Evolutionary conservation across 2,329 filamentous ascomycete genomes (phyloP).

Genomic region (Graphilbum fragrans): DNA sequence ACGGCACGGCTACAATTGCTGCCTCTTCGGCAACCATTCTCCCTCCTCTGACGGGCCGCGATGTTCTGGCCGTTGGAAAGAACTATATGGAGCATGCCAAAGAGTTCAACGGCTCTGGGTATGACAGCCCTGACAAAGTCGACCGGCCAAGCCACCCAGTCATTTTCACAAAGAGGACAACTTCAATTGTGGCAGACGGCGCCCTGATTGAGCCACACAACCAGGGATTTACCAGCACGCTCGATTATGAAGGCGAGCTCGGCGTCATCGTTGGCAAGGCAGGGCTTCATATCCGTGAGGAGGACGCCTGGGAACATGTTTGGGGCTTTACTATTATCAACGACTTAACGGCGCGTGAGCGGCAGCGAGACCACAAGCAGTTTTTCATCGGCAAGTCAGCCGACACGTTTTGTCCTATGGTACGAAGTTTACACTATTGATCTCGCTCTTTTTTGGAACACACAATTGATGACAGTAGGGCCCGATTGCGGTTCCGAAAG

Average conservation of each 20-base stretch:
- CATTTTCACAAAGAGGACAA: conserved; percentile 2
- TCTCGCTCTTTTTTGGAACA: background rate
- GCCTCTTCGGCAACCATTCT: background rate
- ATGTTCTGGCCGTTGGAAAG: conserved; percentile 3
- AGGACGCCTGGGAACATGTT: conserved; percentile 35
- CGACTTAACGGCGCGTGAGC: conserved; percentile 37
- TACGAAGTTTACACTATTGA: background rate
- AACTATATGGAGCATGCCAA: conserved; percentile 4
- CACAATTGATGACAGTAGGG: conserved; percentile 13
- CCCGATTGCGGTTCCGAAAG: conserved; percentile 23
- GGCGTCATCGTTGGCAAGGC: conserved; percentile 41
- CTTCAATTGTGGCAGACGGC: conserved; percentile 1
- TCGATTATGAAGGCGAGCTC: conserved; percentile 45
- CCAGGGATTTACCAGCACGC: background rate
- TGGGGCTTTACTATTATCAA: conserved; percentile 47
- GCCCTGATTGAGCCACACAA: background rate
- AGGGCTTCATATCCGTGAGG: conserved; percentile 28
- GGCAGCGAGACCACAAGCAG: conserved; percentile 44
- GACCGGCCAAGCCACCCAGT: conserved; percentile 3
- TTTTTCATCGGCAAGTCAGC: conserved; percentile 46
- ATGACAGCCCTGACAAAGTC: conserved; percentile 2
- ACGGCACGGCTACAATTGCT: background rate
- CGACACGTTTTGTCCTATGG: conserved; percentile 43
- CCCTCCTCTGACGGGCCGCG: background rate
- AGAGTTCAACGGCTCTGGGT: conserved; percentile 2